Percentiles rank a stretch among this genome's conserved stretches.
Evolutionary conservation across 1,284 basidiomycete species (phyloP).

Genomic region (Microbotryum scabiosae): DNA sequence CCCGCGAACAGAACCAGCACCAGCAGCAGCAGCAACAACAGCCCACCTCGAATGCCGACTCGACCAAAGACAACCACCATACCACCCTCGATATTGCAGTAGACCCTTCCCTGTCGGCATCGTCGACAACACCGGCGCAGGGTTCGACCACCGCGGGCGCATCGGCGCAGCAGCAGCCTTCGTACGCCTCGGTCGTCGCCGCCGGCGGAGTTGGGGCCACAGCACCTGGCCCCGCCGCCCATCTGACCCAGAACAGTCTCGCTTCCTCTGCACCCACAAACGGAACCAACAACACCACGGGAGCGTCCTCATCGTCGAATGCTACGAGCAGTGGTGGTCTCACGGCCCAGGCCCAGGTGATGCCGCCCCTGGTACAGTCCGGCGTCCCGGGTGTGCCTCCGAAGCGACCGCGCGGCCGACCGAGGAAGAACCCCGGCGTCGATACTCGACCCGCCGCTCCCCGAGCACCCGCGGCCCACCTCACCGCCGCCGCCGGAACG

Average conservation of each 20-base stretch:
- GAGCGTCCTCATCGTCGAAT: no score
- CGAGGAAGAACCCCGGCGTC: conserved; percentile 25
- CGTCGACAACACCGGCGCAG: no score
- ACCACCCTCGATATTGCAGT: no score
- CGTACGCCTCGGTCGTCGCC: no score
- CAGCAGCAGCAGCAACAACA: neutral
- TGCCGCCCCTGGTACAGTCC: conserved; percentile 3
- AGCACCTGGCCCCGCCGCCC: neutral
- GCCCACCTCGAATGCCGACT: neutral
- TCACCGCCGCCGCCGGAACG: conserved; percentile 1
- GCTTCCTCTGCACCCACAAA: conserved; percentile 13
- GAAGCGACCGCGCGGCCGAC: conserved; percentile 27
- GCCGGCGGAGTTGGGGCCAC: neutral
- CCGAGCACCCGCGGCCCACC: neutral
- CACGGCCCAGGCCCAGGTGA: conserved; percentile 10
- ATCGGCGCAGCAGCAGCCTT: no score
- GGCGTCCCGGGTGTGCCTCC: conserved; percentile 7
- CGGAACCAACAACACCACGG: neutral
- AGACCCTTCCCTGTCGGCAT: no score
- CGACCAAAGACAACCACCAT: no score
- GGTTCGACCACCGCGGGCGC: no score
- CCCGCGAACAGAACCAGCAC: neutral
- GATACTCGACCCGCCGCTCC: conserved; percentile 6
- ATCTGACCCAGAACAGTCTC: neutral
- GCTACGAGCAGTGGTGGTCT: no score